Conservation (phyloP, 2,329 filamentous ascomycete species). For the Claviceps africana region DNA sequence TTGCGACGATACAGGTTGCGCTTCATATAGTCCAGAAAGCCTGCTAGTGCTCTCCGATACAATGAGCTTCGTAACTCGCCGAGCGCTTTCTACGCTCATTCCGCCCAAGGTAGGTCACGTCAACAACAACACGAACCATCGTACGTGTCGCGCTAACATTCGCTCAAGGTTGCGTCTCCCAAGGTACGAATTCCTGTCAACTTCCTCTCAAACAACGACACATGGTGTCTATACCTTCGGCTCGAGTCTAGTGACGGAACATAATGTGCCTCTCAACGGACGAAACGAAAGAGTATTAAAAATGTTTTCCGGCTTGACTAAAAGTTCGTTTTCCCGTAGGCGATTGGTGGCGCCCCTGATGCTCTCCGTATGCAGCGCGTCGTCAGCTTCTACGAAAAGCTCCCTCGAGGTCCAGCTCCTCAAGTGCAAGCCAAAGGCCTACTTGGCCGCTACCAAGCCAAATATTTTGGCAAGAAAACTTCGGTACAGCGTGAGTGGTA, state of each 20-base stretch:
- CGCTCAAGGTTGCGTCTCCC: slow-evolving; percentile 59
- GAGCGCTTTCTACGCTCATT: slow-evolving; percentile 94
- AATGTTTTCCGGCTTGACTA: slow-evolving; percentile 17
- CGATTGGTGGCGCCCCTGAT: slow-evolving; percentile 87
- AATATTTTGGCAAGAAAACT: slow-evolving; percentile 92
- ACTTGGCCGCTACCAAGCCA: slow-evolving; percentile 74
- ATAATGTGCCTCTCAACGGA: not conserved
- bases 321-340: slow-evolving; percentile 39
- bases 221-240: not conserved
- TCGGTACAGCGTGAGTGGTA: slow-evolving; percentile 84
- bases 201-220: not conserved
- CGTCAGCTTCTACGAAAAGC: slow-evolving; percentile 97
- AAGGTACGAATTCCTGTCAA: slow-evolving; percentile 39
- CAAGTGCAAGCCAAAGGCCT: slow-evolving; percentile 69
- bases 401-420: slow-evolving; percentile 83
- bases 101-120: slow-evolving; percentile 73
- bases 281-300: not conserved
- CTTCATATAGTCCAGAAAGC: slow-evolving; percentile 12
- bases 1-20: slow-evolving; percentile 18
- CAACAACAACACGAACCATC: not conserved
- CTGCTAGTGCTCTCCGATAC: slow-evolving; percentile 28
- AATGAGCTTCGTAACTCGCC: slow-evolving; percentile 87
- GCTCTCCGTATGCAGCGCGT: slow-evolving; percentile 95
- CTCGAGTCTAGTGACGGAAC: not conserved
- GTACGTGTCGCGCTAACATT: slow-evolving; percentile 12